Evolutionary conservation across 2,329 filamentous ascomycete species (phyloP).

Genomic region (Talaromyces verruculosus): DNA sequence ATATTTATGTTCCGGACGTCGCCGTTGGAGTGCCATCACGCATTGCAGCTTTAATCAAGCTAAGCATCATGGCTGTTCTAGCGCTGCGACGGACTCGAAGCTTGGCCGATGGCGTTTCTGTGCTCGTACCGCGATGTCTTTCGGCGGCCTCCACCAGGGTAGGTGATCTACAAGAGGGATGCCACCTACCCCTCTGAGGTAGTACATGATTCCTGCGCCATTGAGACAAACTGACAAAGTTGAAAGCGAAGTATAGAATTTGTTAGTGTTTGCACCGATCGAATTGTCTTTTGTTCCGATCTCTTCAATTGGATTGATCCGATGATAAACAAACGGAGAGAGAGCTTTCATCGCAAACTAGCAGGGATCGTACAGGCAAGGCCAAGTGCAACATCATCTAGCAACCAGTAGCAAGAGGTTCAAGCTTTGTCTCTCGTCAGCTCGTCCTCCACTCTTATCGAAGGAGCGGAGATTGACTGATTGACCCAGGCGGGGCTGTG

Average conservation of each 20-base stretch:
- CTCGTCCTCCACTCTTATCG: constrained; percentile 6
- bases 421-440: background rate
- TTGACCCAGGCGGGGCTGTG: background rate
- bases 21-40: constrained; percentile 4
- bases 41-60: constrained; percentile 1
- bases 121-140: background rate
- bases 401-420: background rate
- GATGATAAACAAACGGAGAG: background rate
- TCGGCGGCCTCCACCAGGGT: constrained; percentile 7
- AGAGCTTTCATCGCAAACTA: background rate
- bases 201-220: background rate
- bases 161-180: constrained; percentile 6
- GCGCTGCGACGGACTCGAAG: constrained; percentile 17
- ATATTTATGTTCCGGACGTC: constrained; percentile 16
- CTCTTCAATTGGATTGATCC: background rate
- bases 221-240: background rate
- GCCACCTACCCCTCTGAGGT: background rate
- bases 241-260: background rate
- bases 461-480: background rate
- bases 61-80: constrained; percentile 5
- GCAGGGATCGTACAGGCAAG: background rate
- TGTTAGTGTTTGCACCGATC: background rate
- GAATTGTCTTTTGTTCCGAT: background rate
- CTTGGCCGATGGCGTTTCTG: constrained; percentile 14
- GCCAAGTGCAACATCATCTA: background rate